phyloP scores from a whole-genome alignment of 1,284 basidiomycete genomes.

The Schizophyllum amplum region DNA sequence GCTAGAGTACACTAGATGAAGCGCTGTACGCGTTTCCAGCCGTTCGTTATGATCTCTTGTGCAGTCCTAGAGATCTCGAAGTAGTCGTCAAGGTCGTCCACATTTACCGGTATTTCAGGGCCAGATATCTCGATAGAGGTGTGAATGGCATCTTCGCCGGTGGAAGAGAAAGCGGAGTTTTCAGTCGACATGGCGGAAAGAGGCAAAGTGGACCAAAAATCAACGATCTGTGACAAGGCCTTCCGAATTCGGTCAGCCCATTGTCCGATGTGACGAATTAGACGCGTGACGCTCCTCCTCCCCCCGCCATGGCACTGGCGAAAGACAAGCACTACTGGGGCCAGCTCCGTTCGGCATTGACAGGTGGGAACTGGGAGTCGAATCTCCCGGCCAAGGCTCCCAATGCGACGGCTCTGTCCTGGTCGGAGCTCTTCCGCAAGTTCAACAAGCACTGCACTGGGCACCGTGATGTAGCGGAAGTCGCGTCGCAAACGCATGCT shows the following conservation, averaged over 20 bases:
- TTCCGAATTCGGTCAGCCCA: neutral
- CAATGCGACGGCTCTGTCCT: slow-evolving; percentile 51
- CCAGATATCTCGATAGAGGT: slow-evolving; percentile 7
- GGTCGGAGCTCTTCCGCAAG: slow-evolving; percentile 79
- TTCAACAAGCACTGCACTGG: slow-evolving; percentile 80
- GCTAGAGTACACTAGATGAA: neutral
- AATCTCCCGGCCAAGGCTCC: slow-evolving; percentile 52
- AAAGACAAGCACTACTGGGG: slow-evolving; percentile 72
- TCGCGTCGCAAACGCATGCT: slow-evolving; percentile 58
- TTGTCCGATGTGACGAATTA: neutral
- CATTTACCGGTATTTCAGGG: slow-evolving; percentile 1
- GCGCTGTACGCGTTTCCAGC: slow-evolving; percentile 10
- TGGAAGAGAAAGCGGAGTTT: slow-evolving; percentile 8
- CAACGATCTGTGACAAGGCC: neutral
- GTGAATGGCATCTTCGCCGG: slow-evolving; percentile 13
- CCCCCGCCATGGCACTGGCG: neutral
- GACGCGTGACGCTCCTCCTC: neutral
- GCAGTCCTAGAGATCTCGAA: slow-evolving; percentile 12
- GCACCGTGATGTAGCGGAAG: slow-evolving; percentile 50
- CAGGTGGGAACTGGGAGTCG: slow-evolving; percentile 62
- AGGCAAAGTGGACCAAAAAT: neutral
- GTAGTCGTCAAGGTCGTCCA: slow-evolving; percentile 10
- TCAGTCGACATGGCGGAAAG: neutral
- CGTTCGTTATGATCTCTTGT: slow-evolving; percentile 7
- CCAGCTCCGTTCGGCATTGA: slow-evolving; percentile 59